Evolutionary conservation across 2,329 filamentous ascomycete species (phyloP), one percentile per base, ranked within the genome.

Genomic region (Mariannaea sp.): DNA sequence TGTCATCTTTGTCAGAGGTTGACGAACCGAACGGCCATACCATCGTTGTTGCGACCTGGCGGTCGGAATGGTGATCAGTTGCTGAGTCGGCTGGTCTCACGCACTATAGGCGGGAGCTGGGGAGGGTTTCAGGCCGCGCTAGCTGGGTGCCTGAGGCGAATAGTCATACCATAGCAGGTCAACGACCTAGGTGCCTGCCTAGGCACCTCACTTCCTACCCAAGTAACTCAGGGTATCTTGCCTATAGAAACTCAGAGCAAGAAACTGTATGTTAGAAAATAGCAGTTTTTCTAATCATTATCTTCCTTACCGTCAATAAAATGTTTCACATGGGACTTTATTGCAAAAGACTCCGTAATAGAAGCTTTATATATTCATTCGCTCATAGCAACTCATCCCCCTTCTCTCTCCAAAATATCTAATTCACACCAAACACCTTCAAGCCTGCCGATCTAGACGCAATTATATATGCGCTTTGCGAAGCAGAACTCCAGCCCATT

Each of bases 21-120:
- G 65, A 65, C 32, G 69, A 68, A 61, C 68, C 68, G 59, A 75
- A 75, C 12, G 73, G 73, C 73, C 73, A 75, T 63, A 74, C 68
- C 73, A 75, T 75, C 59, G 54, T 71, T 50, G 55, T 63, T 60
- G 58, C 65, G 65, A 70, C 70, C 65, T 60, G 50, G 45, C 55
- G 64, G 65, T 58, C 65, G 62, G 42, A 60, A 39, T 56, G 50
- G 40, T 17, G n/a, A n/a, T n/a, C n/a, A 51, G 52, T 48, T 56
- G 54, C 45, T 61, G 61, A 36, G 30, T 38, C 48, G 51, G 40
- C 51, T 14, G 27, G 40, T 39, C 35, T 24, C 41, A 49, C 39
- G 50, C 33, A 46, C 46, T 8, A 38, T n/a, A 35, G 17, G 16
- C 48, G 40, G 48, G 45, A 56, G n/a, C n/a, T 43, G 61, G 57